Base-by-base conservation (phyloP, 306 rosid species). In the Luffa acutangula region DNA sequence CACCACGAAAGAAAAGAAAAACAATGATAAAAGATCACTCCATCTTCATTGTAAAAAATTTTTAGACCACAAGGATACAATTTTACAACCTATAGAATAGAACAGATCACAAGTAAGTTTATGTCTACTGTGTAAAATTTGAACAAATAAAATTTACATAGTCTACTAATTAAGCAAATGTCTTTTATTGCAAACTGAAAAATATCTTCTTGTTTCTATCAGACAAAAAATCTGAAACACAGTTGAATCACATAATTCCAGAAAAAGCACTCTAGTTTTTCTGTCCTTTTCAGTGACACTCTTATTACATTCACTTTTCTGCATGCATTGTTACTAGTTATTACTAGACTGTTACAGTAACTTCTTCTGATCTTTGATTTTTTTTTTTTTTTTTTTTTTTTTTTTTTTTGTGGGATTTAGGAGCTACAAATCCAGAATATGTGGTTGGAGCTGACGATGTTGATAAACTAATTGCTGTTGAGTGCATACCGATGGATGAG, bases 351-450 rank as follows among this genome's bases (percentile, higher is more conserved):
- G 54, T 58, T 39, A 4, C 7, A 33, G 20, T 17, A 14, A 21
- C 18, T 59, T 3, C 78, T 67, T 53, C 52, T 33, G 33, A 79
- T 53, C 72, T 75, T n/a, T 39, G 20, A 37, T 48, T 58, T 1
- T 2, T 65, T 10, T 80, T 53, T 80, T 43, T 65, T n/a, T n/a
- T n/a, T n/a, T n/a, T n/a, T n/a, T n/a, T n/a, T n/a, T n/a, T n/a
- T n/a, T n/a, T n/a, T n/a, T n/a, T n/a, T n/a, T n/a, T n/a, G n/a
- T n/a, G n/a, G n/a, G 2, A 79, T 78, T 84, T 84, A 95, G 98
- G 98, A 85, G 98, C 97, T 82, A 92, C 98, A 76, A 95, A 95
- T 88, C 97, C 98, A 9, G 98, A 95, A 81, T 95, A 95, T 83
- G 83, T 83, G 79, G 97, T 95, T 82, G 88, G 93, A 49, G 98